These are phyloP conservation scores for Cryomyces minteri DNA, from an alignment of 495 filamentous ascomycete species.

Conservation along the genomic window DNA sequence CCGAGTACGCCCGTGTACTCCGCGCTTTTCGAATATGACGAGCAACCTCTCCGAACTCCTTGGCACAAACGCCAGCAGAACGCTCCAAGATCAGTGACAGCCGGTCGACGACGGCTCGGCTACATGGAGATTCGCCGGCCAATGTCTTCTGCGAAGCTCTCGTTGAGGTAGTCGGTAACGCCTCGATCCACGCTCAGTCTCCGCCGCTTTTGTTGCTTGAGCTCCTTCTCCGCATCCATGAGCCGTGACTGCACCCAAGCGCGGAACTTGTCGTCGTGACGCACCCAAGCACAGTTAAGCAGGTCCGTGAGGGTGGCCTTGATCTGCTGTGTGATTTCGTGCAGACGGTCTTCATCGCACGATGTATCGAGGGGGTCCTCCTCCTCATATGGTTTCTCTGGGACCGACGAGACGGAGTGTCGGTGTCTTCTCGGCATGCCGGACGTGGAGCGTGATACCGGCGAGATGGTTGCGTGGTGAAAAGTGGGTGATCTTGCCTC, in stretches of 20 bases:
- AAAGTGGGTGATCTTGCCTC: neutral
- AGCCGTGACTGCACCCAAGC: constrained; percentile 43
- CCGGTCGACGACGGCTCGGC: too few species aligned
- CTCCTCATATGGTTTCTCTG: constrained; percentile 6
- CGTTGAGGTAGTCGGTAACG: too few species aligned
- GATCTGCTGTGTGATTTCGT: constrained; percentile 42
- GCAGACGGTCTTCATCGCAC: constrained; percentile 31
- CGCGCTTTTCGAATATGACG: too few species aligned
- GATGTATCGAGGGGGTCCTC: constrained; percentile 21
- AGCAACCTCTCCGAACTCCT: too few species aligned
- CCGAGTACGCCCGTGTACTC: too few species aligned
- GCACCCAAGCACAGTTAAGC: constrained; percentile 41
- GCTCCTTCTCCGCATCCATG: constrained; percentile 44
- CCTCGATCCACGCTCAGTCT: neutral
- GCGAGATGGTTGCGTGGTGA: neutral
- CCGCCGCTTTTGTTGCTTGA: constrained; percentile 21
- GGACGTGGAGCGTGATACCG: neutral
- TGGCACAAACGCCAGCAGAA: too few species aligned
- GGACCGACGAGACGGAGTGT: constrained; percentile 3
- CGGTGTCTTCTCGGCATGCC: neutral
- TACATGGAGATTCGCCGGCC: too few species aligned
- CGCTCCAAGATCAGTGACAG: too few species aligned
- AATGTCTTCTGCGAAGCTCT: too few species aligned
- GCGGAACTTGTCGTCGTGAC: constrained; percentile 33
- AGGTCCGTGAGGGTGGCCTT: constrained; percentile 46